Evolutionary conservation across 2,329 filamentous ascomycete genomes (phyloP), one percentile per base, ranked within the genome.

Genomic region (Aspergillus quadricinctus): DNA sequence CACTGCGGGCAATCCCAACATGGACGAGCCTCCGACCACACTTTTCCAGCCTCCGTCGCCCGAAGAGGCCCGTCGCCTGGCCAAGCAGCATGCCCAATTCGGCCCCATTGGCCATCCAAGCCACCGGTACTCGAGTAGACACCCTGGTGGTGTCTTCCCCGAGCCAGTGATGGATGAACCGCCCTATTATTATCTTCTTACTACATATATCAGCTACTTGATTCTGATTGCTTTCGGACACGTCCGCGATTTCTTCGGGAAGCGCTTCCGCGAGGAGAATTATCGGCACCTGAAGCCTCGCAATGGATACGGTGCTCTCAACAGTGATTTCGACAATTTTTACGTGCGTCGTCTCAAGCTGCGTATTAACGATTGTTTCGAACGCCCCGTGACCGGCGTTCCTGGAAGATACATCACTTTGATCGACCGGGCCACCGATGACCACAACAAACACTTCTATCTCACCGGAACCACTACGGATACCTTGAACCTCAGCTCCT

Each of bases 321-420:
- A 97, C 75, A 95, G 92, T 68, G 94, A 99, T 75, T 99, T 99
- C 71, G 94, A 99, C 80, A 97, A 93, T 75, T 99, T 99, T 75
- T 99, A 99, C 76, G 90, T 93, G 56, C 86, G 94, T 56, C 84
- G 94, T 59, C 76, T 99, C 70, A 97, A 99, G 81, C 84, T 92
- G 79, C 87, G 94, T 61, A 91, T 99, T 70, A 95, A 97, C 66
- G 94, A 99, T 75, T 96, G 92, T 79, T 99, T 99, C 73, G 89
- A 93, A 64, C 86, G 94, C 50, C 91, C 93, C 11, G 92, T 89
- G 28, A 95, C 92, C 3, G 94, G 94, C 53, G 94, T 99, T 27
- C 94, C 94, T 8, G 94, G 94, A 55, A 87, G 94, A 61, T 97
- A 85, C 78, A 95, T 99, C 68, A 97, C 90, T 25, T 81, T 99